Percentiles rank a stretch among this genome's conserved stretches.
phyloP scores from a whole-genome alignment of 176 grass and related monocot species.

The Lolium rigidum region DNA sequence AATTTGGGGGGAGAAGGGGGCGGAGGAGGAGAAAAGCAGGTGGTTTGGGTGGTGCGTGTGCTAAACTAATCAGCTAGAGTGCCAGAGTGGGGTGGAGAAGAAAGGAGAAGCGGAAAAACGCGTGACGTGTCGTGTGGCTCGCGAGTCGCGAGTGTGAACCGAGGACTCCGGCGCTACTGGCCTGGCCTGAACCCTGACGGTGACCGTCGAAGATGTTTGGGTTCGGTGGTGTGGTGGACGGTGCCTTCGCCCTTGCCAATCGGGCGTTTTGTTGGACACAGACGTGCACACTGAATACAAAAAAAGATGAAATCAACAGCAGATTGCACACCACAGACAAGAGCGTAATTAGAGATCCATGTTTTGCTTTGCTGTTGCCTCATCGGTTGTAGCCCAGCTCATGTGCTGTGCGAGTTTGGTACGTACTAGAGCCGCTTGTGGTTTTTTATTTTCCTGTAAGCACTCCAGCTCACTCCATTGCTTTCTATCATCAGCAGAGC shows the following conservation, averaged over 20 bases:
- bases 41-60: slow-evolving; percentile 8
- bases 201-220: neutral
- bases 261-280: neutral
- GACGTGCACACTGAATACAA: neutral
- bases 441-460: too few relatives aligned
- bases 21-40: neutral
- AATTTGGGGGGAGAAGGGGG: neutral
- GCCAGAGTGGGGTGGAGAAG: too few relatives aligned
- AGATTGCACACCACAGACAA: too few relatives aligned
- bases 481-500: too few relatives aligned
- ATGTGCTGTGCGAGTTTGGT: too few relatives aligned
- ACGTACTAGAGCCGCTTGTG: too few relatives aligned
- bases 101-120: neutral
- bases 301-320: too few relatives aligned
- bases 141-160: neutral
- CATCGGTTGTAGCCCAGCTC: too few relatives aligned
- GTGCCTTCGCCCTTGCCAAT: neutral
- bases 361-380: too few relatives aligned
- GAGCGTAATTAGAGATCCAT: too few relatives aligned
- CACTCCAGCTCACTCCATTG: too few relatives aligned
- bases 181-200: neutral
- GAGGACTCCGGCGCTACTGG: neutral
- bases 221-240: neutral
- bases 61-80: slow-evolving; percentile 2
- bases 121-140: slow-evolving; percentile 29